Evolutionary conservation across 768 basidiomycete species (phyloP), one percentile per base, ranked within the genome.

Genomic region (Neoboletus subvelutipes): DNA sequence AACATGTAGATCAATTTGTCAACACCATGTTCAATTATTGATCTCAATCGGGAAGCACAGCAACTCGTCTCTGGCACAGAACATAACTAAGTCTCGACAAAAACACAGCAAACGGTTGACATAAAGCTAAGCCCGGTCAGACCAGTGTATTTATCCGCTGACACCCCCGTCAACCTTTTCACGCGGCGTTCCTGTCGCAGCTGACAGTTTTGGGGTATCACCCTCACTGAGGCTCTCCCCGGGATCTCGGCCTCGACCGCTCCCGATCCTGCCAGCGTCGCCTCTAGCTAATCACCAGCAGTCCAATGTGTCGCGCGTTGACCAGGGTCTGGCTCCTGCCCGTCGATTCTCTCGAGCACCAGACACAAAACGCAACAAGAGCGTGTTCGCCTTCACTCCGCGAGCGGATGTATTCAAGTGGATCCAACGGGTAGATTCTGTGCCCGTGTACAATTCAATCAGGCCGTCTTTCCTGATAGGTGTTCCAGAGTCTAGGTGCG

Each of bases 201-300:
- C 13, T 71, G 70, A 71, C 70, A 71, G 71, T 64, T 71, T 73
- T 73, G 60, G 70, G 70, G 70, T 65, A 34, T 29, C 57, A 64
- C 43, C 51, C 52, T n/a, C n/a, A n/a, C n/a, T n/a, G n/a, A n/a
- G n/a, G n/a, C n/a, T 60, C 59, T 56, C 42, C 50, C 45, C 58
- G 31, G 42, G 12, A 39, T 40, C 42, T 50, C 52, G 20, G 39
- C 49, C 33, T 33, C 13, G 39, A 47, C 37, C 37, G 50, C 4
- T 20, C 31, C 29, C 31, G 39, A 36, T 31, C 41, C 18, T 49
- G 39, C 37, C 22, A 24, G 28, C 28, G 42, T 56, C 33, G 34
- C 49, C 36, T 45, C 34, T 47, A 34, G 29, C 20, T 33, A 50
- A 48, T 66, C 67, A 59, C 49, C 55, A 47, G 47, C 56, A 45